These are phyloP conservation scores for Phytopythium aichiense DNA, from an alignment of 352 stramenopile species.

Conservation along the genomic window DNA sequence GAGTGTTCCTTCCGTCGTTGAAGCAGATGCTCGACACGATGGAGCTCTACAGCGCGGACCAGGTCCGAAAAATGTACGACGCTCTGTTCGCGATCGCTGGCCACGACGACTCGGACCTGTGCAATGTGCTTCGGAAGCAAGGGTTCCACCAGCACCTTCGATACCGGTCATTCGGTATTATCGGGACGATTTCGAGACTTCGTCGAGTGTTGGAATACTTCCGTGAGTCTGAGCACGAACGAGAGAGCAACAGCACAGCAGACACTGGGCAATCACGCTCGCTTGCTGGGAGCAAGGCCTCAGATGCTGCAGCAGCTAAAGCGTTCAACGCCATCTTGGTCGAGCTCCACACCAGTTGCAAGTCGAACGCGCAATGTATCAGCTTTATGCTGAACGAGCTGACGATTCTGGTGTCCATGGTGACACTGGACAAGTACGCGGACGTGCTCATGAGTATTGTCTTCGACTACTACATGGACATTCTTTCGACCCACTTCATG, in stretches of 20 bases:
- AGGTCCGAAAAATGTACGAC: conserved; percentile 51
- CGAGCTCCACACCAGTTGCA: conserved; percentile 27
- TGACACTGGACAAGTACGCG: conserved; percentile 20
- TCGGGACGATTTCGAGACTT: conserved; percentile 34
- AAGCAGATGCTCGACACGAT: conserved; percentile 59
- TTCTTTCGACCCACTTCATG: conserved; percentile 42
- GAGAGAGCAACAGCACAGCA: background rate
- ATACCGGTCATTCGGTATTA: conserved; percentile 46
- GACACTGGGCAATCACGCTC: background rate
- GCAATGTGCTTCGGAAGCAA: conserved; percentile 51
- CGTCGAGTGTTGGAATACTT: conserved; percentile 25
- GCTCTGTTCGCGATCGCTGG: conserved; percentile 47
- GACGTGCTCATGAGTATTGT: conserved; percentile 28
- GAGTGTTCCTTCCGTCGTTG: conserved; percentile 34
- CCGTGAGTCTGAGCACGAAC: conserved; percentile 13
- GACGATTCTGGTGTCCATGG: conserved; percentile 16
- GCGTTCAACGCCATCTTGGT: conserved; percentile 18
- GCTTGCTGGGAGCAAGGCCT: background rate
- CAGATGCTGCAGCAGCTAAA: conserved; percentile 10
- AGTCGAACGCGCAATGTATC: conserved; percentile 25
- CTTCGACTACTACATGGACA: conserved; percentile 39
- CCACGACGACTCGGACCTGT: conserved; percentile 41
- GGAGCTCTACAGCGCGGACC: conserved; percentile 27
- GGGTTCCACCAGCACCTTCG: conserved; percentile 46
- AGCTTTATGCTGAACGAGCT: conserved; percentile 47